Evolutionary conservation across 371 early-diverging fungal genomes (phyloP), one percentile per base, ranked within the genome.

Genomic region (Mortierella sp.): DNA sequence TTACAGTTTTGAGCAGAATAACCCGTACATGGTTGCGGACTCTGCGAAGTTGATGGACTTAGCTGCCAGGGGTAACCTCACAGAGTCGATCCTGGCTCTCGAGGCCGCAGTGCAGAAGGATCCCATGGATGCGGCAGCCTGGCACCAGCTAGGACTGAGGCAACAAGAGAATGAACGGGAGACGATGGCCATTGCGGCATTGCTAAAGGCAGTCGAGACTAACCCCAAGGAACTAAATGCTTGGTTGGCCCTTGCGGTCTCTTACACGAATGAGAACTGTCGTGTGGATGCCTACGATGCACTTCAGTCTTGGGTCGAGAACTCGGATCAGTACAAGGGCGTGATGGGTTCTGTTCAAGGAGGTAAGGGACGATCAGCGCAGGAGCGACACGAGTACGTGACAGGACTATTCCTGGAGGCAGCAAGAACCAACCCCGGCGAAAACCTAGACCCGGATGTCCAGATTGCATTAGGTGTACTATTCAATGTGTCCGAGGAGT

Each of bases 91-190:
- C 32, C 81, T 97, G 50, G 95, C 96, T 1, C 85, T 97, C 6
- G 99, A 99, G 81, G 96, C 97, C 2, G 87, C 89, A n/a, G 92
- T 96, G 9, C 93, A 95, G 70, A 80, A 88, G 50, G 86, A 93
- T 43, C 91, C 94, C 1, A 72, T 83, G 8, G 90, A 97, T 80
- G 93, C 96, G 0, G 70, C 78, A 0, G 87, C 94, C 46, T 99
- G 99, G 99, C 85, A 90, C 59, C 78, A 86, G 61, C 86, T 99
- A 2, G 99, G 99, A 26, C 79, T 92, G 21, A 84, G 88, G 41
- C 99, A 99, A 68, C 96, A 96, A 54, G 97, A 99, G 72, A 97
- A 97, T 67, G 99, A 99, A 78, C 91, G 94, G 37, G 99, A 99
- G 67, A 83, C 80, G 1, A 87, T 92, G 8, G 97, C 99, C 0